Conservation (phyloP, 495 filamentous ascomycete species). For the Neurospora sp. region DNA sequence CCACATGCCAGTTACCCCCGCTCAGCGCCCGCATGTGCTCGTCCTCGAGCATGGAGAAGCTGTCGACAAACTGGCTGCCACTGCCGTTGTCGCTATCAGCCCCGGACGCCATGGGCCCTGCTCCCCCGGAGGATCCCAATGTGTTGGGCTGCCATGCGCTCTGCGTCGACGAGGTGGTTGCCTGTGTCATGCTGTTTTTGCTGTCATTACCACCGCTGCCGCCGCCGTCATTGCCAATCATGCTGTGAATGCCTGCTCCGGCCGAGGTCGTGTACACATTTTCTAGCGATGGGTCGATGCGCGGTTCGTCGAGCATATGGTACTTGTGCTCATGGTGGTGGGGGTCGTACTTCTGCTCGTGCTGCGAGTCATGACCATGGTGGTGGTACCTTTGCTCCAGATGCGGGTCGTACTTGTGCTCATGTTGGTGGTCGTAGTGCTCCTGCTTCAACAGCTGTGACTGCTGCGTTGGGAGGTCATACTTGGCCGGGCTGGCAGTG, state of each 20-base stretch:
- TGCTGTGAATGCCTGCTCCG: neutral
- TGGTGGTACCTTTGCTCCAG: neutral
- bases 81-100: neutral
- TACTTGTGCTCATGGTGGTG: neutral
- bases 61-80: neutral
- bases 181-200: neutral
- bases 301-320: neutral
- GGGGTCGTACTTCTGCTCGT: neutral
- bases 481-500: neutral
- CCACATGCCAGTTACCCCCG: neutral
- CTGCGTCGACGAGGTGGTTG: neutral
- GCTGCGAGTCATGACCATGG: neutral
- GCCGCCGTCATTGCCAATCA: neutral
- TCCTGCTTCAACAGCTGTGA: neutral
- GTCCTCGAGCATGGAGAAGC: neutral
- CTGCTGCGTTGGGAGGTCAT: neutral
- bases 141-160: neutral
- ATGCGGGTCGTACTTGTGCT: neutral
- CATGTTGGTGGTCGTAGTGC: neutral
- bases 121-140: neutral
- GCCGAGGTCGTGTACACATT: conserved; percentile 4
- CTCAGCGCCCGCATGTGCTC: neutral
- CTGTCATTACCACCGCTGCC: neutral
- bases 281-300: conserved; percentile 17
- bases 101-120: neutral